Conservation (phyloP, 441 rosid genomes). For the Populus hybrid region DNA sequence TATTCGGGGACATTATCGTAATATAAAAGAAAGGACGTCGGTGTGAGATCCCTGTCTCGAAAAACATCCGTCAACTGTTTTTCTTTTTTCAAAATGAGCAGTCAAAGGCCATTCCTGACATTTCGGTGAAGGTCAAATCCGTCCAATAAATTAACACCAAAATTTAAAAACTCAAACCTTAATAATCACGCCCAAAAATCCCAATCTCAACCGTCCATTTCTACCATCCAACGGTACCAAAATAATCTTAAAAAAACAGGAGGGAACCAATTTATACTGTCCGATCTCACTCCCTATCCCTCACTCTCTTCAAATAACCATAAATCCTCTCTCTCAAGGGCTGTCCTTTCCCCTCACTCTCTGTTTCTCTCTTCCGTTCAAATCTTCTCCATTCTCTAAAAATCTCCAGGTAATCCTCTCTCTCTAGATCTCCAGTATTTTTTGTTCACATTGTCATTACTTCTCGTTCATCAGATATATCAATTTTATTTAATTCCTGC, state of each 20-base stretch:
- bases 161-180: slow-evolving; percentile 4
- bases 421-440: not conserved
- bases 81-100: not conserved
- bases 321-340: not conserved
- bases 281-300: slow-evolving; percentile 14
- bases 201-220: slow-evolving; percentile 3
- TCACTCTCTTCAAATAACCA: not conserved
- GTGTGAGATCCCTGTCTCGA: not conserved
- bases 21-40: not conserved
- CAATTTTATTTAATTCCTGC: not conserved
- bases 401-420: not conserved
- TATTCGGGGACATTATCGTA: not conserved
- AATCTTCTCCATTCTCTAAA: not conserved
- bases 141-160: not conserved
- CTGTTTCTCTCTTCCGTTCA: not conserved
- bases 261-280: slow-evolving; percentile 17
- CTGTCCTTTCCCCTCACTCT: not conserved
- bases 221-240: slow-evolving; percentile 8
- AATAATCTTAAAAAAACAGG: slow-evolving; percentile 5
- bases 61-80: not conserved
- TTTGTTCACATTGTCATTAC: not conserved
- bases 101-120: slow-evolving; percentile 18
- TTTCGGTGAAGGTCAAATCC: not conserved
- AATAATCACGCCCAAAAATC: not conserved
- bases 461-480: not conserved